A percentile compares a stretch with the other conserved stretches of the same genome.
Evolutionary conservation across 257 asterid genomes (phyloP).

Genomic region (Schizonepeta tenuifolia): DNA sequence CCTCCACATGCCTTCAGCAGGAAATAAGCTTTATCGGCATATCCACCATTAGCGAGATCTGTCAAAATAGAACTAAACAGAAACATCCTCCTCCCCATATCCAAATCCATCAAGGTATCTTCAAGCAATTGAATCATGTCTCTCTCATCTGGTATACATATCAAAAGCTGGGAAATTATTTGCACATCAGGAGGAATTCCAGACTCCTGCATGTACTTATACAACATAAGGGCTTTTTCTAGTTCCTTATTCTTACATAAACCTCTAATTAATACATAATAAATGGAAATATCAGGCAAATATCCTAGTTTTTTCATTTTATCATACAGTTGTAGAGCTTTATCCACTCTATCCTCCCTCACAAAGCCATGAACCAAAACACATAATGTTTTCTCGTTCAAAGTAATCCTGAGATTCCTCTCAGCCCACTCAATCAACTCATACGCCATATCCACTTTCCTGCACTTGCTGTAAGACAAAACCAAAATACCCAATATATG

Average conservation of each 20-base stretch:
- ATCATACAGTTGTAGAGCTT: slow-evolving; percentile 63
- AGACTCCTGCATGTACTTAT: slow-evolving; percentile 50
- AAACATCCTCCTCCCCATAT: slow-evolving; percentile 42
- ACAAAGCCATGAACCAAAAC: slow-evolving; percentile 81
- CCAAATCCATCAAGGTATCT: slow-evolving; percentile 49
- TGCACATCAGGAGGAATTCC: slow-evolving; percentile 68
- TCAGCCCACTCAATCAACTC: slow-evolving; percentile 74
- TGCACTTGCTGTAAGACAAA: slow-evolving; percentile 65
- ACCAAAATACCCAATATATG: slow-evolving; percentile 65
- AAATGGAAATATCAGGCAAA: slow-evolving; percentile 61
- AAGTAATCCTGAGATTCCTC: slow-evolving; percentile 47
- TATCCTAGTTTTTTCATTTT: slow-evolving; percentile 64
- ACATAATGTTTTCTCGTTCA: slow-evolving; percentile 74
- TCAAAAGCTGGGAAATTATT: slow-evolving; percentile 55
- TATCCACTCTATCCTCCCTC: slow-evolving; percentile 62
- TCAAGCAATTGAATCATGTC: slow-evolving; percentile 54
- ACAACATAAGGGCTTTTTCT: slow-evolving; percentile 61
- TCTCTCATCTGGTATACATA: slow-evolving; percentile 51
- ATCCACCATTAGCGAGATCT: slow-evolving; percentile 58
- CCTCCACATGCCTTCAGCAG: slow-evolving; percentile 50
- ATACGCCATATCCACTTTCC: slow-evolving; percentile 73
- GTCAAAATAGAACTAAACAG: slow-evolving; percentile 54
- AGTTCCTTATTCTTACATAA: slow-evolving; percentile 60
- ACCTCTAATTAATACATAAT: slow-evolving; percentile 68
- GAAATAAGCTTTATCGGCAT: slow-evolving; percentile 62